Conservation (phyloP, 108 stramenopile genomes). For the Pseudonitzschia pungens region DNA sequence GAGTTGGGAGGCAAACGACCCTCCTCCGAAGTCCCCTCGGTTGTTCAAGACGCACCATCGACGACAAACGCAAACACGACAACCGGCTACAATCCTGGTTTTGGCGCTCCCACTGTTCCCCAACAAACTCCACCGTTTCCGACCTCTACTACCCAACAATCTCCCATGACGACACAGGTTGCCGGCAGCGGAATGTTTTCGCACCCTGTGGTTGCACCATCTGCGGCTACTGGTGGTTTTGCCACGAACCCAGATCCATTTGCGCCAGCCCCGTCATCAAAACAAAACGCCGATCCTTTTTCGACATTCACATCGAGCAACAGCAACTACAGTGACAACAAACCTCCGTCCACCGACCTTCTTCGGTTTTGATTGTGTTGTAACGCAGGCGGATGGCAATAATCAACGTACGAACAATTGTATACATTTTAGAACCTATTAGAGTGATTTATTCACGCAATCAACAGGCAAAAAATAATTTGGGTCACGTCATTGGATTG, state of each 20-base stretch:
- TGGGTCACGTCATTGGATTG: too few species aligned
- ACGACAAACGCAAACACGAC: not conserved
- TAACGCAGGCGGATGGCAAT: too few species aligned
- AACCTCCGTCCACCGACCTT: too few species aligned
- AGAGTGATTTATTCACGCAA: too few species aligned
- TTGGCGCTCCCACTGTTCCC: not conserved
- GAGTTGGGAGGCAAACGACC: slow-evolving; percentile 16
- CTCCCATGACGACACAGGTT: not conserved
- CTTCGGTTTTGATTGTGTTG: too few species aligned
- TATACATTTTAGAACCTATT: too few species aligned
- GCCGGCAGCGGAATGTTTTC: not conserved
- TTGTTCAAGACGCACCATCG: slow-evolving; percentile 3
- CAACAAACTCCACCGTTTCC: slow-evolving; percentile 13
- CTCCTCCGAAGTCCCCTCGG: not conserved
- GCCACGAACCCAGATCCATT: not conserved
- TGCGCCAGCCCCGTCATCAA: not conserved
- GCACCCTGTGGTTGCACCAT: not conserved
- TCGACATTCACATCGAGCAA: not conserved
- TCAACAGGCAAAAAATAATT: too few species aligned
- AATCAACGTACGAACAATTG: too few species aligned
- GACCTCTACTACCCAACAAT: slow-evolving; percentile 4
- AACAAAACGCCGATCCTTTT: not conserved
- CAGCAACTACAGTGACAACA: too few species aligned
- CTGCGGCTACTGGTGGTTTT: not conserved
- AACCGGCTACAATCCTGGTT: not conserved